phyloP scores from a whole-genome alignment of 306 rosid species.

The Medicago ruthenica region DNA sequence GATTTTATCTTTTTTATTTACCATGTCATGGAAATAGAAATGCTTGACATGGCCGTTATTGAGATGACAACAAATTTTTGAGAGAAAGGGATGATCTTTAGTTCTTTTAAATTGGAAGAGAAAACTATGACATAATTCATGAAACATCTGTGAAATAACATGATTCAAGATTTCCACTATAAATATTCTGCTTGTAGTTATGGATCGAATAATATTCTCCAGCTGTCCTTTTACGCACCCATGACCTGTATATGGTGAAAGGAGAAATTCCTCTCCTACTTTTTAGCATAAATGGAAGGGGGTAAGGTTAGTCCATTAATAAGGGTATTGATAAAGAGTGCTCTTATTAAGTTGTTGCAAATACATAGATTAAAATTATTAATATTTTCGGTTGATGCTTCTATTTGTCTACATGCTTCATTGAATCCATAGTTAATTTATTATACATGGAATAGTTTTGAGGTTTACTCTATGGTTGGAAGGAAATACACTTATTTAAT shows the following conservation, averaged over 20 bases:
- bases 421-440: slow-evolving; percentile 16
- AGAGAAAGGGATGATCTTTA: neutral
- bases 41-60: slow-evolving; percentile 21
- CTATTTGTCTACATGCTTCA: slow-evolving; percentile 18
- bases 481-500: slow-evolving; percentile 33
- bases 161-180: slow-evolving; percentile 12
- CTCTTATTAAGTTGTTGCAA: slow-evolving; percentile 19
- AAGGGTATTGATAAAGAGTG: slow-evolving; percentile 17
- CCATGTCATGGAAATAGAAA: slow-evolving; percentile 11
- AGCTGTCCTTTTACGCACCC: slow-evolving; percentile 1
- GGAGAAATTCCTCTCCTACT: neutral
- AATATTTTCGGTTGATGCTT: slow-evolving; percentile 23
- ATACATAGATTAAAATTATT: slow-evolving; percentile 25
- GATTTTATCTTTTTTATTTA: slow-evolving; percentile 15
- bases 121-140: slow-evolving; percentile 10
- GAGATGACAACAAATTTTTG: neutral
- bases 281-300: slow-evolving; percentile 14
- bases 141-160: slow-evolving; percentile 28
- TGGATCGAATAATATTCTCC: slow-evolving; percentile 12
- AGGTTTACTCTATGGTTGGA: slow-evolving; percentile 29
- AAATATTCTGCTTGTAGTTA: slow-evolving; percentile 11
- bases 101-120: slow-evolving; percentile 20
- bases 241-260: slow-evolving; percentile 25
- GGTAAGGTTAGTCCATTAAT: neutral
- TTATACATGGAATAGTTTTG: slow-evolving; percentile 10